Conservation (phyloP, 2,329 filamentous ascomycete genomes). For the Aspergillus terreus region DNA sequence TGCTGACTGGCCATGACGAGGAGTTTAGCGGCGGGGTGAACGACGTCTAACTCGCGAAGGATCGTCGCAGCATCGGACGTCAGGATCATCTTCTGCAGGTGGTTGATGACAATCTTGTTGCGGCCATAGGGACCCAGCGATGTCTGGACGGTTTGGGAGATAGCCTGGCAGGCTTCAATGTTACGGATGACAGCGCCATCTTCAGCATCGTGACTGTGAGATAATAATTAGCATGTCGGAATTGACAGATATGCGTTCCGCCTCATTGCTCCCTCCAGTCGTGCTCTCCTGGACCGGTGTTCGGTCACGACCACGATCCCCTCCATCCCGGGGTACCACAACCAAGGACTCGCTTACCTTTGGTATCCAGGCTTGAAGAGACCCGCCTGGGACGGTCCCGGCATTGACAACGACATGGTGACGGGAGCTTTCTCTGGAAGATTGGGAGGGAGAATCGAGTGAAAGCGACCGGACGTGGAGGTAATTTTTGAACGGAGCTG, state of each 20-base stretch:
- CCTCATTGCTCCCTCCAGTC: not conserved
- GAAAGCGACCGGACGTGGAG: conserved; percentile 8
- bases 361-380: conserved; percentile 97
- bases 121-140: conserved; percentile 95
- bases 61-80: conserved; percentile 98
- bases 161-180: conserved; percentile 96
- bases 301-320: not conserved
- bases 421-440: conserved; percentile 18
- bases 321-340: conserved; percentile 12
- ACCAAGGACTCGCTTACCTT: conserved; percentile 60
- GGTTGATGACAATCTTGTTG: conserved; percentile 99
- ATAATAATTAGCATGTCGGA: conserved; percentile 8
- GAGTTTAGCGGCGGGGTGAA: conserved; percentile 95
- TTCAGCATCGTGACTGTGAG: conserved; percentile 87
- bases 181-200: conserved; percentile 98
- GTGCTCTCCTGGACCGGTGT: not conserved
- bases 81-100: conserved; percentile 98
- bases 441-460: not conserved
- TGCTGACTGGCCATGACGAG: conserved; percentile 98
- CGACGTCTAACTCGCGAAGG: conserved; percentile 92
- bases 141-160: conserved; percentile 93
- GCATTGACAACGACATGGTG: conserved; percentile 92
- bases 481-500: conserved; percentile 38
- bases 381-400: conserved; percentile 85
- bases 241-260: not conserved